These are phyloP conservation scores for Volvariella volvacea DNA, from an alignment of 1,284 basidiomycete genomes.

Conservation along the genomic window DNA sequence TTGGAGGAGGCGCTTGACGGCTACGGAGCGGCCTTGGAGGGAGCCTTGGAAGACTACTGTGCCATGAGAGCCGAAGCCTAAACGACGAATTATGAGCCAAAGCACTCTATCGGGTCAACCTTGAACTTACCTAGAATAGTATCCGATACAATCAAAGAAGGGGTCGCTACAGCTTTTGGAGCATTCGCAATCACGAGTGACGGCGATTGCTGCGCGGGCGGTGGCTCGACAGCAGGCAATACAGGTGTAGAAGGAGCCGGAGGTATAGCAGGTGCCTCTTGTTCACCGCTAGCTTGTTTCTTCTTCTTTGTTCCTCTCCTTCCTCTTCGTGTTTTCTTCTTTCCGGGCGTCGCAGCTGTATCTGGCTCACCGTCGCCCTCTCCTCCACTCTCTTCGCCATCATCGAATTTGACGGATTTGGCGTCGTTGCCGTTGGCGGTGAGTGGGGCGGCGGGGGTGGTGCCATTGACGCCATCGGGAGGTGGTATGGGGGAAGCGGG, in stretches of 20 bases:
- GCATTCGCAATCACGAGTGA: conserved; percentile 25
- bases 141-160: conserved; percentile 66
- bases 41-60: conserved; percentile 94
- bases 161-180: conserved; percentile 15
- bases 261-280: conserved; percentile 8
- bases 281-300: conserved; percentile 13
- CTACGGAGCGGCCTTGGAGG: conserved; percentile 92
- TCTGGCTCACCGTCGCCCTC: conserved; percentile 44
- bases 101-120: too few relatives aligned
- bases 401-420: conserved; percentile 15
- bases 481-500: not conserved
- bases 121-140: conserved; percentile 61
- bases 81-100: too few relatives aligned
- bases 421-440: too few relatives aligned
- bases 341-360: conserved; percentile 34
- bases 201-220: conserved; percentile 11
- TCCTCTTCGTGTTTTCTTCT: conserved; percentile 35
- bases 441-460: too few relatives aligned
- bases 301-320: conserved; percentile 43
- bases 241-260: not conserved
- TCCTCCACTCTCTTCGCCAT: conserved; percentile 52
- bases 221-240: conserved; percentile 2
- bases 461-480: too few relatives aligned
- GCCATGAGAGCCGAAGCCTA: conserved; percentile 94
- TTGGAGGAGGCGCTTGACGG: conserved; percentile 91